phyloP scores from a whole-genome alignment of 163 green algal genomes.

The Volvox carteri region DNA sequence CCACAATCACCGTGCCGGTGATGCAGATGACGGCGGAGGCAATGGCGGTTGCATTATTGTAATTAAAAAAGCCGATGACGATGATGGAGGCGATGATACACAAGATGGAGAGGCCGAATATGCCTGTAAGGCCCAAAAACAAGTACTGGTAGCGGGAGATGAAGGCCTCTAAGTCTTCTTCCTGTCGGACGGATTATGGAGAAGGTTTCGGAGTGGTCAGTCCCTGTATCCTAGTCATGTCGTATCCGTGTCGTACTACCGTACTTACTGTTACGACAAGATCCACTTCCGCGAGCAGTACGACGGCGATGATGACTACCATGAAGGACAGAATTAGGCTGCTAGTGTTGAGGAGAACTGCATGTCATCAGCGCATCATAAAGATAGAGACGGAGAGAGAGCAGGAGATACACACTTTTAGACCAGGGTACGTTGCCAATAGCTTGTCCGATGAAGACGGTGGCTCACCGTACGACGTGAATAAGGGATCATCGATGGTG shows the following conservation, averaged over 20 bases:
- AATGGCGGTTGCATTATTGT: slow-evolving; percentile 2
- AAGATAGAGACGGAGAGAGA: too few species aligned
- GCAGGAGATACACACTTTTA: too few species aligned
- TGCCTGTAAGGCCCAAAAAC: not conserved
- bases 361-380: too few species aligned
- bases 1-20: not conserved
- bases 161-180: slow-evolving; percentile 15
- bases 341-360: slow-evolving; percentile 3
- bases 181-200: not conserved
- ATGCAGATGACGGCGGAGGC: slow-evolving; percentile 5
- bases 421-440: too few species aligned
- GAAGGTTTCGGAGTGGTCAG: not conserved
- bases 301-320: slow-evolving; percentile 13
- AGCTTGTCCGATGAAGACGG: too few species aligned
- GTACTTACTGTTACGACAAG: slow-evolving; percentile 25
- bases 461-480: slow-evolving; percentile 5
- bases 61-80: slow-evolving; percentile 10
- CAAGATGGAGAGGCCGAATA: slow-evolving; percentile 1
- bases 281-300: slow-evolving; percentile 23
- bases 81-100: slow-evolving; percentile 5
- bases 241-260: not conserved
- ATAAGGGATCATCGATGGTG: not conserved
- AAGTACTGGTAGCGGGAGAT: slow-evolving; percentile 18
- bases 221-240: not conserved
- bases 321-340: slow-evolving; percentile 25